A percentile compares a stretch with the other conserved stretches of the same genome.
Evolutionary conservation across 768 basidiomycete genomes (phyloP).

Genomic region (Kwoniella pini): DNA sequence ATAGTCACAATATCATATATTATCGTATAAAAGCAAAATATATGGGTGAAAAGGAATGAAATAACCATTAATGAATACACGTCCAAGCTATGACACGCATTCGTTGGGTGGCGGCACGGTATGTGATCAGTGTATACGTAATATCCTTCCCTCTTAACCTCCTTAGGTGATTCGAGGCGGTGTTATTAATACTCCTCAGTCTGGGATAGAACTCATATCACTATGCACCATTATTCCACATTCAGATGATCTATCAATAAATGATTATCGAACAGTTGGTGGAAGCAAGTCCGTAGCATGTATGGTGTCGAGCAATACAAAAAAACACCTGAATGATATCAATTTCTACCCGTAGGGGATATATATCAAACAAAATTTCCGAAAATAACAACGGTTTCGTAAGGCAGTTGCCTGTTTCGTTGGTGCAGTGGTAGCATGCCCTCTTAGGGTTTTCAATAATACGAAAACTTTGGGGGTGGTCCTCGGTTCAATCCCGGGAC

Average conservation of each 20-base stretch:
- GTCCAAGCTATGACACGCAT: slow-evolving; percentile 11
- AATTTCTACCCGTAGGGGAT: too few relatives aligned
- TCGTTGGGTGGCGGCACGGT: slow-evolving; percentile 16
- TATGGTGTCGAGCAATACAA: too few relatives aligned
- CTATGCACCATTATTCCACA: too few relatives aligned
- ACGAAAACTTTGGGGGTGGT: slow-evolving; percentile 25
- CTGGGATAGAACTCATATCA: too few relatives aligned
- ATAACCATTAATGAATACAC: not conserved
- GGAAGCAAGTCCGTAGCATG: too few relatives aligned
- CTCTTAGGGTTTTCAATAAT: slow-evolving; percentile 24
- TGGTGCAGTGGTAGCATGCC: slow-evolving; percentile 30
- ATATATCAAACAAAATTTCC: too few relatives aligned
- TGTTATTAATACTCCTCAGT: not conserved
- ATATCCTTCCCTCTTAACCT: not conserved
- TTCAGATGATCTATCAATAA: too few relatives aligned
- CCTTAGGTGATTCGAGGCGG: not conserved
- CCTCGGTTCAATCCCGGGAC: slow-evolving; percentile 29
- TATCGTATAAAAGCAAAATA: not conserved
- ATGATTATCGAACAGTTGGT: too few relatives aligned
- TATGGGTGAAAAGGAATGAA: not conserved
- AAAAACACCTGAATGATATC: too few relatives aligned
- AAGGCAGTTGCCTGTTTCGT: slow-evolving; percentile 24
- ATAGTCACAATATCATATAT: too few relatives aligned
- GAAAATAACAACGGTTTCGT: slow-evolving; percentile 3
- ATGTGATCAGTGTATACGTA: not conserved